phyloP scores from a whole-genome alignment of 1,139 yeast genomes.

The Saccharomycopsis phalli region DNA sequence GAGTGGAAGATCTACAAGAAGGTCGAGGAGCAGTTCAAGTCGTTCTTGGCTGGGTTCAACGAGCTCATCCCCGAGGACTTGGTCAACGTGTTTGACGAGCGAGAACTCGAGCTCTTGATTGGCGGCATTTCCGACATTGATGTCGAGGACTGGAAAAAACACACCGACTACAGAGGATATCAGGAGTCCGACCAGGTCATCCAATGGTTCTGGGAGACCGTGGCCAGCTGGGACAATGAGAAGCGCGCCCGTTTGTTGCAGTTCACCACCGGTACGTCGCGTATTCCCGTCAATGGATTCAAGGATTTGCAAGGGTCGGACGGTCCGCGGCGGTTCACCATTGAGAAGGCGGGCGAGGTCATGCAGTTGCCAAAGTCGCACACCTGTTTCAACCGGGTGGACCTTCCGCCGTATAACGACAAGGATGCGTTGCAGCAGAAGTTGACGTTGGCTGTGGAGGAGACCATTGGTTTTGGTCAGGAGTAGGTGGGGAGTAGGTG shows the following conservation, averaged over 20 bases:
- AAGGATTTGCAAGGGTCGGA: conserved; percentile 97
- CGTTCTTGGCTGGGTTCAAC: conserved; percentile 94
- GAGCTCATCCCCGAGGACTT: conserved; percentile 95
- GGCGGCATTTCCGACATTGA: conserved; percentile 98
- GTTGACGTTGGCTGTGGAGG: conserved; percentile 81
- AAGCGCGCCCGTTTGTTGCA: conserved; percentile 92
- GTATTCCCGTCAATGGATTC: conserved; percentile 98
- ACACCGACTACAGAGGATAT: conserved; percentile 96
- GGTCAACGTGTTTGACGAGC: conserved; percentile 93
- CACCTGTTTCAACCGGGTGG: conserved; percentile 91
- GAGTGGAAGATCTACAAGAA: conserved; percentile 95
- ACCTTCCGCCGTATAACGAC: conserved; percentile 74
- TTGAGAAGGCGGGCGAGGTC: conserved; percentile 93
- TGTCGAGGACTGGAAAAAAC: conserved; percentile 97
- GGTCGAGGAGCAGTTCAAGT: conserved; percentile 91
- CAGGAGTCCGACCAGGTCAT: conserved; percentile 93
- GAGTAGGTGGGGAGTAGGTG: conserved; percentile 44
- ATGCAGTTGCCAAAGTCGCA: conserved; percentile 94
- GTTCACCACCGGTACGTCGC: conserved; percentile 96
- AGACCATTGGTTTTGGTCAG: conserved; percentile 94
- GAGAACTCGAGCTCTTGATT: conserved; percentile 89
- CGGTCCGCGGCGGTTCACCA: conserved; percentile 97
- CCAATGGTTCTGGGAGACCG: conserved; percentile 97
- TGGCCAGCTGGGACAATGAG: conserved; percentile 91
- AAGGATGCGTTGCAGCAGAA: conserved; percentile 72